Conservation (phyloP, 805 yeast genomes). For the Tetrapisispora arboricola region DNA sequence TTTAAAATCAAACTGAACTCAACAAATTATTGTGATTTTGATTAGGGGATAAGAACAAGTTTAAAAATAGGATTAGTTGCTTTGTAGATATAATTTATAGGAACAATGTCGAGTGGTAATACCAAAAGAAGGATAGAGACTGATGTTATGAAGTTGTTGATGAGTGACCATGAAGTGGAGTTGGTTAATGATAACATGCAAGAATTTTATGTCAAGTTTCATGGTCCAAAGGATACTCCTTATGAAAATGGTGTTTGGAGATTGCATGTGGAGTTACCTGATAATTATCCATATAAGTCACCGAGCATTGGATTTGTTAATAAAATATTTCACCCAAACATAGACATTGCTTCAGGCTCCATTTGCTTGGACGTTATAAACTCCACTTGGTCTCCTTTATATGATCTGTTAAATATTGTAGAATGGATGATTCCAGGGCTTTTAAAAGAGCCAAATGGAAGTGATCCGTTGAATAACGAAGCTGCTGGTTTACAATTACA, state of each 20-base stretch:
- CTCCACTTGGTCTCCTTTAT: slow-evolving; percentile 98
- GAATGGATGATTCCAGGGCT: slow-evolving; percentile 91
- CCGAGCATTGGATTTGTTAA: slow-evolving; percentile 93
- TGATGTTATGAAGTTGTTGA: slow-evolving; percentile 88
- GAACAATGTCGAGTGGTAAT: slow-evolving; percentile 7
- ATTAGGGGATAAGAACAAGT: no score
- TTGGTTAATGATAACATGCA: slow-evolving; percentile 76
- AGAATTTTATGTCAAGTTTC: slow-evolving; percentile 75
- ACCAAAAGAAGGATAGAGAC: slow-evolving; percentile 59
- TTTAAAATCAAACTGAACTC: no score
- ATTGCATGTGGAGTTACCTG: slow-evolving; percentile 86
- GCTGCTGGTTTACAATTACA: slow-evolving; percentile 73
- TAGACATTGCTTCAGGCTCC: slow-evolving; percentile 81
- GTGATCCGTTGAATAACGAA: slow-evolving; percentile 86
- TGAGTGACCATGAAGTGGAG: slow-evolving; percentile 86
- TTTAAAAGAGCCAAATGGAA: slow-evolving; percentile 82
- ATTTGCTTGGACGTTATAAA: slow-evolving; percentile 94
- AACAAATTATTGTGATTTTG: no score
- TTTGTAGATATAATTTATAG: not conserved
- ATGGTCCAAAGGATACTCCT: slow-evolving; percentile 81
- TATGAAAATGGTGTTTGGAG: slow-evolving; percentile 88
- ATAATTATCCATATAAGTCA: slow-evolving; percentile 88
- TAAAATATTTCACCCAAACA: slow-evolving; percentile 89
- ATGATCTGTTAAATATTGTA: slow-evolving; percentile 80
- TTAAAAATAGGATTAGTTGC: not conserved